Evolutionary conservation across 176 grass and related monocot genomes (phyloP).

Genomic region (Ensete glaucum): DNA sequence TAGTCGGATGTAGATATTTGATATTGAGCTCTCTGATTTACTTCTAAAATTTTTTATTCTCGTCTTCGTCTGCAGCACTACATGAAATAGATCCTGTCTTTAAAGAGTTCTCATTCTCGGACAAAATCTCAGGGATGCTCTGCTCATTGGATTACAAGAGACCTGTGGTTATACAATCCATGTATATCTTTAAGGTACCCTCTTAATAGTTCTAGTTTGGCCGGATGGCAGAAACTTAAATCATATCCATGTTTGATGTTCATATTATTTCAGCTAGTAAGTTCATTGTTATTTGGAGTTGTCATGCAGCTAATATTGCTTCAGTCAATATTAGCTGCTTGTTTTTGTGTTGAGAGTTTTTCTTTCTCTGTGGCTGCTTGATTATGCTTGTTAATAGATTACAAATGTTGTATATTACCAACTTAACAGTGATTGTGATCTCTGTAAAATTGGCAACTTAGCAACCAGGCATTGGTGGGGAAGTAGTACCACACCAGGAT

Average conservation of each 20-base stretch:
- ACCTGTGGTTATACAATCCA: constrained; percentile 79
- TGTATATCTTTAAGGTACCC: constrained; percentile 98
- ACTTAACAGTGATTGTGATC: constrained; percentile 9
- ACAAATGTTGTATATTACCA: background rate
- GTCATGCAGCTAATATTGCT: background rate
- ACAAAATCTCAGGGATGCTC: constrained; percentile 47
- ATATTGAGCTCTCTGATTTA: background rate
- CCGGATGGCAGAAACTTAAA: background rate
- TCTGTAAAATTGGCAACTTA: constrained; percentile 21
- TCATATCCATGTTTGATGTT: background rate
- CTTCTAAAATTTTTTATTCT: no score
- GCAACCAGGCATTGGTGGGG: constrained; percentile 99
- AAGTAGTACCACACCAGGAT: constrained; percentile 94
- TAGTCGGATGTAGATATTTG: background rate
- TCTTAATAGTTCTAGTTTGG: background rate
- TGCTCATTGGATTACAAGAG: constrained; percentile 78
- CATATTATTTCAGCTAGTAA: background rate
- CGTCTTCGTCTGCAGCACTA: constrained; percentile 44
- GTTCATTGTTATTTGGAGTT: background rate
- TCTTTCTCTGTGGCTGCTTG: background rate
- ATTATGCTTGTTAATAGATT: background rate
- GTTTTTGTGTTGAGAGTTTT: background rate
- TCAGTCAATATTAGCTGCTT: no score
- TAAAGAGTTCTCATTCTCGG: constrained; percentile 50
- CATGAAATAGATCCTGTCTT: constrained; percentile 92